Base-by-base conservation (phyloP, 441 rosid genomes). In the Bruguiera hainesii region DNA sequence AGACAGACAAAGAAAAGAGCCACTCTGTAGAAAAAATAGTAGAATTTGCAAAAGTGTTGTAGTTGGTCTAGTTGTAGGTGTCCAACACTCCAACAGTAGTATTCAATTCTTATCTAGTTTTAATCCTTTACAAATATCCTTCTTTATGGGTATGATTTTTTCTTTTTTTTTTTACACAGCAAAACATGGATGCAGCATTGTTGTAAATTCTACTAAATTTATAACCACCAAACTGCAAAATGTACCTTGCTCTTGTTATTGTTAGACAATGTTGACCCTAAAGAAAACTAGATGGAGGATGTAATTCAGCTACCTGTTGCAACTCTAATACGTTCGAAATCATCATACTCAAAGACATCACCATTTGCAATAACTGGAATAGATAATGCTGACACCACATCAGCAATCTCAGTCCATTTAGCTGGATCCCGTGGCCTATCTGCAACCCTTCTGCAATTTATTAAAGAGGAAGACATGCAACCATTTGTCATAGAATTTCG, bases 401-500 rank as follows among this genome's bases (percentile, higher is more conserved):
- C 92, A 51, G 89, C 87, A 66, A 93, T 90, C 75, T 93, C 97
- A 72, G 75, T 65, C 97, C 97, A 93, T 73, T 88, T 90, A 67
- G 98, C 94, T 28, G 97, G 96, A 90, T 93, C 97, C 81, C 93
- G 85, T 11, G 96, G 98, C 70, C 96, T 85, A 72, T 93, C 97
- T 20, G 87, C 82, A 60, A 93, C 80, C 84, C 78, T 88, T 77
- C 98, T 90, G 82, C 73, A 85, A 70, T 56, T 58, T 57, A 57
- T 69, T 70, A 37, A 73, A 69, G 58, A 71, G 46, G 23, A 60
- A 70, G 35, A 57, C 50, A 55, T 5, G 53, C 20, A 63, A 73
- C 26, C 68, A 56, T 13, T 49, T 56, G 56, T 62, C 25, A 67
- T 53, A 66, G 2, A 49, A 33, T 30, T 37, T 53, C 23, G 61